These are phyloP conservation scores for Chalciporus sp. DNA, from an alignment of 1,284 basidiomycete species.

Conservation along the genomic window DNA sequence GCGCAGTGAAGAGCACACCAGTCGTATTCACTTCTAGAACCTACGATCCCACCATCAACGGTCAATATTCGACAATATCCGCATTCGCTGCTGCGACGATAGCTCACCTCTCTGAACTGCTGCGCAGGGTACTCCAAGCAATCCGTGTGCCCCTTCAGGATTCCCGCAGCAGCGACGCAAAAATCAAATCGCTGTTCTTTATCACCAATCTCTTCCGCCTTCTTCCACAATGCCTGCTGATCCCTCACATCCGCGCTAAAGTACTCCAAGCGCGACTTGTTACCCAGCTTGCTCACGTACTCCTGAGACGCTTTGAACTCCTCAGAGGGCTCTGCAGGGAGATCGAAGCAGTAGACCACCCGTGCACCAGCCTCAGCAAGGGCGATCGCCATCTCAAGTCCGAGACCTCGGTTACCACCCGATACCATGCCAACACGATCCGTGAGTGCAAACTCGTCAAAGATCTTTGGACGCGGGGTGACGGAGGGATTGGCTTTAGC, in stretches of 20 bases:
- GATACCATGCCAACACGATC: constrained; percentile 78
- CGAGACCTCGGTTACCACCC: constrained; percentile 79
- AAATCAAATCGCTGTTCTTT: constrained; percentile 69
- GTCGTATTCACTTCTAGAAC: constrained; percentile 77
- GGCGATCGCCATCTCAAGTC: constrained; percentile 80
- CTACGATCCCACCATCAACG: constrained; percentile 33
- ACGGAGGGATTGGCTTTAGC: constrained; percentile 38
- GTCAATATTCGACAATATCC: not conserved
- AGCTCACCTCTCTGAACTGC: constrained; percentile 65
- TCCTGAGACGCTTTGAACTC: constrained; percentile 65
- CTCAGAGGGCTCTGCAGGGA: constrained; percentile 62
- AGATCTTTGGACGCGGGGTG: constrained; percentile 51
- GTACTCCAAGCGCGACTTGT: constrained; percentile 63
- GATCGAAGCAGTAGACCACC: constrained; percentile 76
- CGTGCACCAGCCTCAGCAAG: constrained; percentile 78
- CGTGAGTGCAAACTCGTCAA: constrained; percentile 74
- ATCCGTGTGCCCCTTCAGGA: constrained; percentile 61
- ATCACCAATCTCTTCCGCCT: constrained; percentile 61
- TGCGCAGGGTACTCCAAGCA: constrained; percentile 73
- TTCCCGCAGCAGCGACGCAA: constrained; percentile 78
- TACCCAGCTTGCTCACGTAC: constrained; percentile 52
- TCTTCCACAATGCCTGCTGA: constrained; percentile 58
- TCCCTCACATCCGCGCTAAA: constrained; percentile 64
- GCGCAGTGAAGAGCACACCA: constrained; percentile 78
- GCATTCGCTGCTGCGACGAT: no score